Conservation (phyloP, 257 asterid species). For the Penstemon eatonii region DNA sequence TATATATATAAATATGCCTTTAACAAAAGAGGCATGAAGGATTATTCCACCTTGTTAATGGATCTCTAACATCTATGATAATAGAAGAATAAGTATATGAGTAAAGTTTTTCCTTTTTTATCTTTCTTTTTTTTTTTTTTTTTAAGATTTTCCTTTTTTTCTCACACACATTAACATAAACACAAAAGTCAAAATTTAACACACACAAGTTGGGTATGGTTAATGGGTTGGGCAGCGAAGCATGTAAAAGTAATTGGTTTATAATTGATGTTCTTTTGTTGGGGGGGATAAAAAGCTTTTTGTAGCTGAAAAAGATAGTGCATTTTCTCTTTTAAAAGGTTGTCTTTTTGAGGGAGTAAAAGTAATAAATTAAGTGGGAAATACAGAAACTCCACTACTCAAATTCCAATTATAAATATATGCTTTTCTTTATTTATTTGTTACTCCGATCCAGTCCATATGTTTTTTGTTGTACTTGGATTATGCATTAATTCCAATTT, state of each 20-base stretch:
- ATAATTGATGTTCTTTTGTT: conserved; percentile 70
- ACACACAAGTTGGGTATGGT: conserved; percentile 18
- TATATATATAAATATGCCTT: conserved; percentile 9
- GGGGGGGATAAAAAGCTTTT: conserved; percentile 50
- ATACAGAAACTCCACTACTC: background rate
- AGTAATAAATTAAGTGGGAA: background rate
- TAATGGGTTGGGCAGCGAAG: conserved; percentile 20
- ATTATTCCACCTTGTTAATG: conserved; percentile 33
- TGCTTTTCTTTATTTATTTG: background rate
- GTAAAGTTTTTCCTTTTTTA: background rate
- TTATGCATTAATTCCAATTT: too few relatives aligned
- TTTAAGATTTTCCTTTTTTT: background rate
- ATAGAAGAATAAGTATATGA: background rate
- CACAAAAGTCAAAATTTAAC: conserved; percentile 13
- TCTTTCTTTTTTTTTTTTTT: background rate
- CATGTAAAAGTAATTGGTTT: conserved; percentile 67
- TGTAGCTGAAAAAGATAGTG: conserved; percentile 46
- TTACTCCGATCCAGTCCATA: too few relatives aligned
- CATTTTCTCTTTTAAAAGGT: conserved; percentile 65
- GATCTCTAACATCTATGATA: conserved; percentile 32
- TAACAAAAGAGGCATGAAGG: conserved; percentile 37
- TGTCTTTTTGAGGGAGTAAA: conserved; percentile 40
- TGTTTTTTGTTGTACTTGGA: too few relatives aligned
- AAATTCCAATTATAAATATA: background rate
- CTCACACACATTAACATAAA: conserved; percentile 22